Evolutionary conservation across 192 early-diverging fungal species (phyloP), one percentile per base, ranked within the genome.

Genomic region (Chytriomyces hyalinus): DNA sequence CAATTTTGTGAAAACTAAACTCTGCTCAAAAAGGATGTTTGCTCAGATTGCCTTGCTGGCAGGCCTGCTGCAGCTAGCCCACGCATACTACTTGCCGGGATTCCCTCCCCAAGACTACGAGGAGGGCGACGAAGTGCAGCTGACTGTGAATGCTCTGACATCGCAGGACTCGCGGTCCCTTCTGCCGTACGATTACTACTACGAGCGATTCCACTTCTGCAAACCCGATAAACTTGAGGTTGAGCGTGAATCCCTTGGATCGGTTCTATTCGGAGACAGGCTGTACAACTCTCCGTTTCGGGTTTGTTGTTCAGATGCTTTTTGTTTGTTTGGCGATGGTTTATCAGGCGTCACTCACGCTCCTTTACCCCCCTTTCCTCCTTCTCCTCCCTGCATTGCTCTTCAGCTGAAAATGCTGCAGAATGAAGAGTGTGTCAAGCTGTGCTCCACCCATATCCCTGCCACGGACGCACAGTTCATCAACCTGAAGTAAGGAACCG

Each of bases 181-280:
- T 13, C 87, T 97, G 49, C 89, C 94, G 6, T 96, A 93, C 80
- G 94, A 94, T 77, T 96, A 91, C 82, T 98, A 98, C 81, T 87
- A 94, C 84, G 85, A 90, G 59, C 83, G 85, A 66, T 96, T 98
- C 81, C 91, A 94, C 79, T 95, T 96, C 79, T 97, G 96, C 80
- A 71, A 80, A 64, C 93, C 93, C 3, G 89, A 83, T 49, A 90
- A 88, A 13, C 76, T 82, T 43, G 78, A 87, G 70, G 83, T 88
- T 0, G 87, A 90, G 69, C 78, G 92, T 26, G 97, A 97, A 83
- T 92, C 89, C 3, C 86, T 98, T 65, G 97, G 97, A 47, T 92
- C 90, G 74, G 96, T 98, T 53, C 82, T 98, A 45, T 98, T 98
- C 92, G 97, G 97, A 6, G 96, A 98, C 74, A 89, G 97, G 46